Evolutionary conservation across 202 grass and related monocot species (phyloP), one percentile per base, ranked within the genome.

Genomic region (Zizania palustris): DNA sequence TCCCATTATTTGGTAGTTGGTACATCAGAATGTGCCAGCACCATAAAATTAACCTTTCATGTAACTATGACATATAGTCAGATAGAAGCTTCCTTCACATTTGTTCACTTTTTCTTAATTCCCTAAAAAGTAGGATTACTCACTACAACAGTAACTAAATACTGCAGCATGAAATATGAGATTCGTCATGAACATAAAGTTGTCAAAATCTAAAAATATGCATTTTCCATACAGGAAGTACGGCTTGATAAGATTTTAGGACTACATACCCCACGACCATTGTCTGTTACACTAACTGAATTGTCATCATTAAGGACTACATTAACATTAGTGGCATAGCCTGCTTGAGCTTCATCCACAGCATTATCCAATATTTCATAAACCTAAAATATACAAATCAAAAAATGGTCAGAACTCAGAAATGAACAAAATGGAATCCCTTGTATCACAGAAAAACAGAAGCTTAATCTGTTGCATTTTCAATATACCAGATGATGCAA

Each of bases 341-440:
- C 96, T 19, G 89, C 96, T 83, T 99, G 92, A 74, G 87, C 87
- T 90, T 99, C 96, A 76, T 99, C 96, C 21, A 99, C 86, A 3
- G 92, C 89, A 87, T 99, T 99, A 86, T 99, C 96, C 73, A 99
- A 81, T 77, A 99, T 99, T 88, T 96, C 96, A 28, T 91, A 92
- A 11, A 95, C 96, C 92, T 99, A 70, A 16, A 20, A 82, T 37
- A 65, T 8, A 80, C 21, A 18, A 79, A 39, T 36, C 3, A 59
- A 73, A 45, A 10, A 74, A 56, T 55, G 28, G 81, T 45, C 68
- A 62, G 55, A 39, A 15, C 80, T 45, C 68, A 62, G 55, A 39
- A 15, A 76, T 40, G 43, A 69, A 83, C n/a, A 18, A 87, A 81
- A 81, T 43, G 42, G 5, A 81, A 82, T 45, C 19, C 63, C 20